Evolutionary conservation across 2,329 filamentous ascomycete genomes (phyloP), one percentile per base, ranked within the genome.

Genomic region (Talaromyces sp.): DNA sequence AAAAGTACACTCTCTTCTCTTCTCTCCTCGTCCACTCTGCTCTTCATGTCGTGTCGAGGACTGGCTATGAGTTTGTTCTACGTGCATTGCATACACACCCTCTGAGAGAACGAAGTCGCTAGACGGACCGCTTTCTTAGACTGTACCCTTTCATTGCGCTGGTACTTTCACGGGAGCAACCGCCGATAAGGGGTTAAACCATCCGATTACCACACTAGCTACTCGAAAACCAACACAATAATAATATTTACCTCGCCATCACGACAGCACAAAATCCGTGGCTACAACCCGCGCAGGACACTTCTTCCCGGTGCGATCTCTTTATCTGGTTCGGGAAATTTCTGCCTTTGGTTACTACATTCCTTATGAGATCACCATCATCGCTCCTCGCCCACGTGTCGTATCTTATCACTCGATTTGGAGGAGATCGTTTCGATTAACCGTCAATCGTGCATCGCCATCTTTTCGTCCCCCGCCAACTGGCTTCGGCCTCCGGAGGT

Each of bases 401-500:
- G n/a, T 54, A 54, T 35, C 31, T 35, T 33, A 54, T 33, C 48
- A 7, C 31, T 52, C 58, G 44, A 52, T 48, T 25, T 33, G 42
- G 31, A 50, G 14, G 57, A 59, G 28, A 25, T 21, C 31, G 42
- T 25, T 33, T 37, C 46, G 42, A 48, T 14, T 59, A 16, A 59
- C 57, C 31, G 44, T 23, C 44, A 28, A 3, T 33, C 50, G 37
- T 37, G 42, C 31, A 37, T 50, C 33, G 44, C 16, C n/a, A 28
- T 35, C 48, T 35, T 35, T 21, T 35, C 21, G 23, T 44, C 37
- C 37, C 44, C 57, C 42, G 57, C 21, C 31, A 48, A 48, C 42
- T 58, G 60, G 60, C 60, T 50, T 54, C 60, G 60, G 60, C 61
- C 61, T 14, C 39, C 54, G 54, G 61, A 58, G 55, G 61, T 58